Evolutionary conservation across 257 asterid genomes (phyloP).

Genomic region (Fraxinus pennsylvanica): DNA sequence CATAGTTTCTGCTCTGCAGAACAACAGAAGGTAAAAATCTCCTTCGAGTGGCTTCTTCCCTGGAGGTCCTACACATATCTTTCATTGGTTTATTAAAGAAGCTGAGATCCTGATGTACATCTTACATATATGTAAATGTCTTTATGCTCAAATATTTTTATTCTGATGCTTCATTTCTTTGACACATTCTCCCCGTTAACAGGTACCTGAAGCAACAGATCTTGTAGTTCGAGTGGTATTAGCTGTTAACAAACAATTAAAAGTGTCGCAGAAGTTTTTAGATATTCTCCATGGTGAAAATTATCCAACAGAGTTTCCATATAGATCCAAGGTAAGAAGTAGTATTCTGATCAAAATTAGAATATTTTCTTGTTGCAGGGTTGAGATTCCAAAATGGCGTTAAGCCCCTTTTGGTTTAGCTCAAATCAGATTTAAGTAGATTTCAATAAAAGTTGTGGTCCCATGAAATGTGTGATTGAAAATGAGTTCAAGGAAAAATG

Average conservation of each 20-base stretch:
- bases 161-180: background rate
- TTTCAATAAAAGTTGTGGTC: no score
- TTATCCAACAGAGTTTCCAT: constrained; percentile 67
- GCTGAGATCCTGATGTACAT: background rate
- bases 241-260: constrained; percentile 46
- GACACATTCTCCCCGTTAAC: constrained; percentile 29
- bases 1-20: background rate
- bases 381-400: constrained; percentile 4
- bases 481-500: no score
- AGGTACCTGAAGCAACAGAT: constrained; percentile 67
- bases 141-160: background rate
- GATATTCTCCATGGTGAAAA: constrained; percentile 53
- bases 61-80: background rate
- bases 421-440: no score
- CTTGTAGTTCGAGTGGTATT: constrained; percentile 69
- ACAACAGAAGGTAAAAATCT: background rate
- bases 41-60: background rate
- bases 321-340: constrained; percentile 63
- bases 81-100: background rate
- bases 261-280: constrained; percentile 63
- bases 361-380: background rate
- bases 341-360: constrained; percentile 3
- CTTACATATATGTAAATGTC: background rate
- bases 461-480: no score
- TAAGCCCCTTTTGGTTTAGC: background rate